Conservation (phyloP, 805 yeast species). For the Diddensiella transvaalensis region DNA sequence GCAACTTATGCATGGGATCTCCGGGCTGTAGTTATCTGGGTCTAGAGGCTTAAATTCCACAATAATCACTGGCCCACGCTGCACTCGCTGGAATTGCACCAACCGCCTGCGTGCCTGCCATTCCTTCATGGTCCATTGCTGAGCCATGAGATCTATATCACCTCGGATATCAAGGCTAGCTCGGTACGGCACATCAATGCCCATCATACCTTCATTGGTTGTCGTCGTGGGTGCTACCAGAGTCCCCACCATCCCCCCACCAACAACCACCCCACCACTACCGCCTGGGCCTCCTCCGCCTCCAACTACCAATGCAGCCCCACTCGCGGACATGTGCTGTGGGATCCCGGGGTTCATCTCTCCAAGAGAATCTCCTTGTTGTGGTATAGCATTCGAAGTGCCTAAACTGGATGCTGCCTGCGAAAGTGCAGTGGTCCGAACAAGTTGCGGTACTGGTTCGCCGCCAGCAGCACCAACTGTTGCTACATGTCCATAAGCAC, state of each 20-base stretch:
- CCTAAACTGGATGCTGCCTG: slow-evolving; percentile 22
- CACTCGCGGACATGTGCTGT: not conserved
- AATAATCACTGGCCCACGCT: slow-evolving; percentile 34
- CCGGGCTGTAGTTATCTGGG: slow-evolving; percentile 36
- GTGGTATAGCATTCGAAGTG: not conserved
- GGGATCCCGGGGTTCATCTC: not conserved
- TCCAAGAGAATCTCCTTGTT: not conserved
- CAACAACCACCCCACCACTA: too few species aligned
- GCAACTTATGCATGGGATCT: slow-evolving; percentile 52
- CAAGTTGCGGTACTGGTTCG: slow-evolving; percentile 22
- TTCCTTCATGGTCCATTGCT: slow-evolving; percentile 48
- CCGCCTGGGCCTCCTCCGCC: not conserved
- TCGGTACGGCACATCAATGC: slow-evolving; percentile 3
- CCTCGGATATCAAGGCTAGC: slow-evolving; percentile 32
- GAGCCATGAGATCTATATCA: slow-evolving; percentile 37
- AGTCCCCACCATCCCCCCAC: too few species aligned
- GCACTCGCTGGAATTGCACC: slow-evolving; percentile 43
- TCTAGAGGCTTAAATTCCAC: slow-evolving; percentile 40
- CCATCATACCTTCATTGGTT: not conserved
- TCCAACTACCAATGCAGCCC: not conserved
- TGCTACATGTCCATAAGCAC: too few species aligned
- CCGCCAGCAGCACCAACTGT: not conserved
- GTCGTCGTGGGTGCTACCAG: slow-evolving; percentile 1
- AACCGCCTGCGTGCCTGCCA: slow-evolving; percentile 42
- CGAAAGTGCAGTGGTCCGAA: slow-evolving; percentile 26